Evolutionary conservation across 345 rosid genomes (phyloP).

Genomic region (Rhodomyrtus tomentosa): DNA sequence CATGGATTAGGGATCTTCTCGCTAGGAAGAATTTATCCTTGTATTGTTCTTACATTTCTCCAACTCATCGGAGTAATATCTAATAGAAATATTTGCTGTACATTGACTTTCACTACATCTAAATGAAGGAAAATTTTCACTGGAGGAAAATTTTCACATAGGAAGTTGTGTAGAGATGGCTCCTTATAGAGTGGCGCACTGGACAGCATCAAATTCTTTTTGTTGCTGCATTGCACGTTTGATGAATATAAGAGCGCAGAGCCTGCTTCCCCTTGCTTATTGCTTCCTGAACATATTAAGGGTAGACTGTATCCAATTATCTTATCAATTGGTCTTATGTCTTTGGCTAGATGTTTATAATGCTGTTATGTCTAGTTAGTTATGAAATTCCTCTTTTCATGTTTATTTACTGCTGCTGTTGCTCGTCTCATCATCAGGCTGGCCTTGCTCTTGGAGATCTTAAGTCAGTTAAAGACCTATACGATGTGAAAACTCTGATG

Average conservation of each 20-base stretch:
- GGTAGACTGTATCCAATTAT: not conserved
- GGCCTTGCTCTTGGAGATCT: slow-evolving; percentile 50
- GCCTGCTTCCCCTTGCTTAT: not conserved
- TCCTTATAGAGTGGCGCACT: not conserved
- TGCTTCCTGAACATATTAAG: not conserved
- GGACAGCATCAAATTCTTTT: not conserved
- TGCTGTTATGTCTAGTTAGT: not conserved
- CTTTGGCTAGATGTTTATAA: not conserved
- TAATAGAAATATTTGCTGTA: not conserved
- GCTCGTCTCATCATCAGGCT: slow-evolving; percentile 18
- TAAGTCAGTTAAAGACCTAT: slow-evolving; percentile 36
- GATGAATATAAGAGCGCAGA: not conserved
- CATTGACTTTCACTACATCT: not conserved
- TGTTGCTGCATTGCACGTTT: not conserved
- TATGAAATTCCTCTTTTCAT: not conserved
- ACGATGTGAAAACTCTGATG: slow-evolving; percentile 27
- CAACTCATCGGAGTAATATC: not conserved
- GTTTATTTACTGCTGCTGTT: not conserved
- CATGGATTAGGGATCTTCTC: not conserved
- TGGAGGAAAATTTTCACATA: not conserved
- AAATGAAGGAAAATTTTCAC: not conserved
- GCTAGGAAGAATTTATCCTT: not conserved
- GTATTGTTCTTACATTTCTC: not conserved
- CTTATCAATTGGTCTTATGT: not conserved
- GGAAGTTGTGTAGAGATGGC: not conserved